phyloP scores from a whole-genome alignment of 2,329 filamentous ascomycete genomes.

The Venturia aucupariae region DNA sequence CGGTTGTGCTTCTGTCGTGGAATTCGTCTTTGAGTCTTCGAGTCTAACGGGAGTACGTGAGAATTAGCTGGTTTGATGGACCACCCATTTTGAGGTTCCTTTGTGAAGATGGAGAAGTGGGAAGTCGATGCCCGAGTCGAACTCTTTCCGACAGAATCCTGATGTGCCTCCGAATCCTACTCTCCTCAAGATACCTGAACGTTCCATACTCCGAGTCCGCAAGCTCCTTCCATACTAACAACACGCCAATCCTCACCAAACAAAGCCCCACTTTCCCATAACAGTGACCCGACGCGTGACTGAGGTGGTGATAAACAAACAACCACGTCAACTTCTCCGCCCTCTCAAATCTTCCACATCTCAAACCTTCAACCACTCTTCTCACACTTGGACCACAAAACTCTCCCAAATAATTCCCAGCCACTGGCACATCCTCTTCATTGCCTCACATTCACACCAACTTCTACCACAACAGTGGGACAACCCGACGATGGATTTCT shows the following conservation, averaged over 20 bases:
- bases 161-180: neutral
- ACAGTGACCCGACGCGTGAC: slow-evolving; percentile 3
- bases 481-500: slow-evolving; percentile 8
- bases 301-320: neutral
- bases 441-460: neutral
- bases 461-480: neutral
- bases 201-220: neutral
- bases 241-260: neutral
- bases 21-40: too few relatives aligned
- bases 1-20: too few relatives aligned
- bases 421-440: neutral
- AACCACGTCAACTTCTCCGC: slow-evolving; percentile 3
- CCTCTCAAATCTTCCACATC: slow-evolving; percentile 3
- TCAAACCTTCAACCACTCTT: neutral
- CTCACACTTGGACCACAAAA: neutral
- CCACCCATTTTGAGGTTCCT: neutral
- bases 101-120: neutral
- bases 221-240: neutral
- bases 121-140: neutral
- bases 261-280: neutral
- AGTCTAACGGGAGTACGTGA: too few relatives aligned
- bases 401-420: neutral
- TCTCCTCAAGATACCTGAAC: neutral
- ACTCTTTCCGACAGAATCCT: neutral
- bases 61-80: neutral